These are phyloP conservation scores for Trichoderma koningii DNA, from an alignment of 2,329 filamentous ascomycete species.

Conservation along the genomic window DNA sequence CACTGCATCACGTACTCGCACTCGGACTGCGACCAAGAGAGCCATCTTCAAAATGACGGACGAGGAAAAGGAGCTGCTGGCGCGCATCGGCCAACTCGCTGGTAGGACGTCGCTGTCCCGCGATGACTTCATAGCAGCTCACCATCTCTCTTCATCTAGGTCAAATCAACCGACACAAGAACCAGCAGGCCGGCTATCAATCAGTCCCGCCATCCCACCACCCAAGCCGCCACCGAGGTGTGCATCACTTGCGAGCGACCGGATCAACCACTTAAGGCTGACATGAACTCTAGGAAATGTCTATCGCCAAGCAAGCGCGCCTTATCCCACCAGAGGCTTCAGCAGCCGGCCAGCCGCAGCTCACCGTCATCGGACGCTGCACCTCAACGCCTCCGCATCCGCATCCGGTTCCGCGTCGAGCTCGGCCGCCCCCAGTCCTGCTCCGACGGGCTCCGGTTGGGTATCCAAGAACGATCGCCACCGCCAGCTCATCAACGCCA, in stretches of 20 bases:
- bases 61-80: constrained; percentile 56
- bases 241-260: constrained; percentile 30
- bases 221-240: constrained; percentile 42
- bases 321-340: constrained; percentile 42
- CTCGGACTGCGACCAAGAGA: not conserved
- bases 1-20: not conserved
- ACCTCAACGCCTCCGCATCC: constrained; percentile 56
- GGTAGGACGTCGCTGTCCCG: constrained; percentile 39
- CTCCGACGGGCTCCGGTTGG: constrained; percentile 49
- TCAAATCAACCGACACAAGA: constrained; percentile 80
- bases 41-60: constrained; percentile 43
- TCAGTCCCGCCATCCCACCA: constrained; percentile 35
- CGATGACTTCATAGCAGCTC: constrained; percentile 31
- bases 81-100: constrained; percentile 55
- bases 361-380: constrained; percentile 58
- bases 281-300: constrained; percentile 36
- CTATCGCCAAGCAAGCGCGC: constrained; percentile 38
- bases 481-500: constrained; percentile 79
- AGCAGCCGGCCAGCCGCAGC: constrained; percentile 41
- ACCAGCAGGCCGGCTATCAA: constrained; percentile 53
- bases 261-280: constrained; percentile 6
- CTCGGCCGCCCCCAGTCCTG: constrained; percentile 42
- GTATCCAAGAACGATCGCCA: constrained; percentile 74
- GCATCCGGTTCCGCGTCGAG: constrained; percentile 43
- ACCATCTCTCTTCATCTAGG: constrained; percentile 49